A percentile compares a stretch with the other conserved stretches of the same genome.
These are phyloP conservation scores for Colletotrichum sidae DNA, from an alignment of 2,329 filamentous ascomycete genomes.

Conservation along the genomic window DNA sequence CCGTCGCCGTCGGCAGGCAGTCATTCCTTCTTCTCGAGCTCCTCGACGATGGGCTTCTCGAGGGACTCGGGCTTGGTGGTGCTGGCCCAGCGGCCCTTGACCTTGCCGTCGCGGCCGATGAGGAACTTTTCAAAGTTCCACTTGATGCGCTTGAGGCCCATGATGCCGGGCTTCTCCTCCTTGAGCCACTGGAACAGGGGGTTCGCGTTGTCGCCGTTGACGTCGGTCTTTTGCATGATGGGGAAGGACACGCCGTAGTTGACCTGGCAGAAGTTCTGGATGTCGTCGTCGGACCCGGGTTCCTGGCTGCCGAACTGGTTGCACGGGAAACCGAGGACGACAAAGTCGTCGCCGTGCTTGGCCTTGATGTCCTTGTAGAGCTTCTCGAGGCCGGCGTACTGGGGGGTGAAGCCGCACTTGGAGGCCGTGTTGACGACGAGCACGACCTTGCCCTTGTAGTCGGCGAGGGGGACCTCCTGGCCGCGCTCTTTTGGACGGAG, in stretches of 20 bases:
- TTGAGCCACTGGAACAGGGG: slow-evolving; percentile 85
- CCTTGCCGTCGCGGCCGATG: slow-evolving; percentile 84
- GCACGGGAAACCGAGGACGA: slow-evolving; percentile 95
- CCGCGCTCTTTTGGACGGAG: slow-evolving; percentile 71
- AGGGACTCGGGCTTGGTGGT: slow-evolving; percentile 86
- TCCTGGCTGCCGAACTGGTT: slow-evolving; percentile 97
- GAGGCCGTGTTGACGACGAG: slow-evolving; percentile 97
- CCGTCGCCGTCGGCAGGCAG: too few species aligned
- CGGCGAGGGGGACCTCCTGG: slow-evolving; percentile 73
- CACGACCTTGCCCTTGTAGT: slow-evolving; percentile 91
- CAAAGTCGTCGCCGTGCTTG: slow-evolving; percentile 80
- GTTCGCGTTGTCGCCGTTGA: slow-evolving; percentile 86
- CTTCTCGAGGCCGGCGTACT: slow-evolving; percentile 90
- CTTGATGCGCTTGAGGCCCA: slow-evolving; percentile 93
- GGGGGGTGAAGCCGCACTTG: slow-evolving; percentile 98
- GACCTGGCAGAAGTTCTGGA: slow-evolving; percentile 86
- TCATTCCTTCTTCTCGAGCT: slow-evolving; percentile 66
- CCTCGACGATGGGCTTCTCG: slow-evolving; percentile 80
- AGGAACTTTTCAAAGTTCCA: slow-evolving; percentile 99
- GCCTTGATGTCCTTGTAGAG: slow-evolving; percentile 84
- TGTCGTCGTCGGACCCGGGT: slow-evolving; percentile 83
- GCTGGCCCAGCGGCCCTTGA: slow-evolving; percentile 88
- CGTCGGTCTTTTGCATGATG: slow-evolving; percentile 90
- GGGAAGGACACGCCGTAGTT: slow-evolving; percentile 97
- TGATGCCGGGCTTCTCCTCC: slow-evolving; percentile 79